Base-by-base conservation (phyloP, 139 green algal species). In the Limnomonas spitsbergensis region DNA sequence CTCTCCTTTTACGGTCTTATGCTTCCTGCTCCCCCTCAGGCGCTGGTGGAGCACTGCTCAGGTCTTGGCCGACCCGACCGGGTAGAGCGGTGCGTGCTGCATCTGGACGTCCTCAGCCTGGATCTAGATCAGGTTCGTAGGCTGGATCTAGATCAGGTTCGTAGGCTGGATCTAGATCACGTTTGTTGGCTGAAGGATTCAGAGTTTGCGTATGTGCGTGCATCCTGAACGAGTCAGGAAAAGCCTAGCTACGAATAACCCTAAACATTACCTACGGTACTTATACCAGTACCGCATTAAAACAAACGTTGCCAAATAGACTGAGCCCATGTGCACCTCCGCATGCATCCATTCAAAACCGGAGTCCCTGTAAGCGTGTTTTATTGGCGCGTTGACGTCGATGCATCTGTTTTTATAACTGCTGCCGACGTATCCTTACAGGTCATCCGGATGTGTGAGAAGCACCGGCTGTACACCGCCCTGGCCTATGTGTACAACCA, bases 101-200 rank as follows among this genome's bases (percentile, higher is more conserved):
- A 92, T 76, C 90, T 98, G 71, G 88, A 96, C 84, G 87, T 98
- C 24, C 71, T 84, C 2, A 89, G 81, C 9, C 83, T 98, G 20
- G 94, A 98, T 84, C 82, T 98, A 68, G 92, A 98, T 80, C 94
- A 97, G 91, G 92, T 89, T n/a, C n/a, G 66, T 32, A 75, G 73
- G 27, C 27, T 69, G 34, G 24, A 26, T 31, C 27, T 31, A 6
- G 7, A 36, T 7, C 9, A 72, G 9, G 61, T 72, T 72, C 29
- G 9, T 20, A 72, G 61, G 9, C 26, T 72, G 61, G 61, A 72
- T 72, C 61, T 72, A 72, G 29, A 72, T 37, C 61, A 72, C 9
- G 61, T 61, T 61, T 61, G 47, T 20, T 20, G 47, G 47, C 47
- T 61, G 14, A 61, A 29, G 20, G 14, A 29, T 61, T 29, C 14